Evolutionary conservation across 2,329 filamentous ascomycete genomes (phyloP), one percentile per base, ranked within the genome.

Genomic region (Apiospora arundinis): DNA sequence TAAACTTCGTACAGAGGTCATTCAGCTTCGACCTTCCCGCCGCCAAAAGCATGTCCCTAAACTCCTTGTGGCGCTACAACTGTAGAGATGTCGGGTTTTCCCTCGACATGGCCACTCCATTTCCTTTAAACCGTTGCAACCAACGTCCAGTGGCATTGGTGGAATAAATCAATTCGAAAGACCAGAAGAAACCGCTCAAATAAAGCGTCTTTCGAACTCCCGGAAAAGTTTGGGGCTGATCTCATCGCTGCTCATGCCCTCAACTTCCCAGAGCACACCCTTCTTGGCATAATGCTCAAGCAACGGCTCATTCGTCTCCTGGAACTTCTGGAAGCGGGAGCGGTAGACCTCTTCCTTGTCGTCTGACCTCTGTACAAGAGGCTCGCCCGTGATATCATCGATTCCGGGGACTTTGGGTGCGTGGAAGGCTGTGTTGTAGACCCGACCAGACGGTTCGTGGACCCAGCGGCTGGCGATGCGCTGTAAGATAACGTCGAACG

Each of bases 341-440:
- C 91, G 91, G 89, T 97, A 99, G 21, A 95, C 93, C 67, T 94
- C 92, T 76, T 96, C 92, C 71, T 91, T 92, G 80, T 99, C 96
- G 78, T 99, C 96, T 9, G 92, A 86, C 70, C 96, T 88, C 80
- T 97, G 92, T 6, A 92, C 92, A 73, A 99, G 86, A 28, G 88
- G 85, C 80, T 99, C 96, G 21, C 96, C 96, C 0, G 96, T 99
- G 67, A 98, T 80, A 81, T 99, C 96, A 82, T 99, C 96, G 75
- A 87, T 89, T 37, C 96, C 95, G 0, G 90, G 83, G 1, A 95
- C 90, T 75, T 92, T 92, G 0, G 96, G 96, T 9, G 93, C 88
- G 79, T 98, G 95, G 85, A 97, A 99, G 0, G 91, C 91, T 2
- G 95, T 97, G 81, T 99, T 99, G 86, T 99, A 99, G 21, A 98